These are phyloP conservation scores for Boletellus ananas DNA, from an alignment of 768 basidiomycete species.

Conservation along the genomic window DNA sequence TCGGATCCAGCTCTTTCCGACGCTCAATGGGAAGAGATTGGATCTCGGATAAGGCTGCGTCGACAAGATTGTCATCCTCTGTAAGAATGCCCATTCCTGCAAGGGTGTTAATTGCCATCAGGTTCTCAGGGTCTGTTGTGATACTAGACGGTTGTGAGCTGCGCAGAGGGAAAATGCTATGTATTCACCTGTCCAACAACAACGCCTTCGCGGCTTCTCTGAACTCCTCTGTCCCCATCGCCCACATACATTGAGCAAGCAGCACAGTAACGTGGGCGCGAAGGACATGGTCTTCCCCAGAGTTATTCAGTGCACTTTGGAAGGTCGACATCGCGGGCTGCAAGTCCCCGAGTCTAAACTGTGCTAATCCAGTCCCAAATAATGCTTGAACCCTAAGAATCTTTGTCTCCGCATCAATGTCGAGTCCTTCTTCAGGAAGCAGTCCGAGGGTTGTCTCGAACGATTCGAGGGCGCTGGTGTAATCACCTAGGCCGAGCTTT, in stretches of 20 bases:
- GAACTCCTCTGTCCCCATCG: slow-evolving; percentile 68
- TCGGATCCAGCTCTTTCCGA: slow-evolving; percentile 63
- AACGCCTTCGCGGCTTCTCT: slow-evolving; percentile 73
- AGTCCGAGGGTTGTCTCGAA: slow-evolving; percentile 74
- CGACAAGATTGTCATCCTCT: slow-evolving; percentile 71
- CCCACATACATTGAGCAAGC: slow-evolving; percentile 87
- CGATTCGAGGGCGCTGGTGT: slow-evolving; percentile 57
- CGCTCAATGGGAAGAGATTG: slow-evolving; percentile 63
- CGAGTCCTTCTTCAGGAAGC: slow-evolving; percentile 46
- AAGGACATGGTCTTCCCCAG: slow-evolving; percentile 44
- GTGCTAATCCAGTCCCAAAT: slow-evolving; percentile 70
- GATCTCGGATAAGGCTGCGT: slow-evolving; percentile 84
- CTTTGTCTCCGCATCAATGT: slow-evolving; percentile 31
- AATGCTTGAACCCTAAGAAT: slow-evolving; percentile 58
- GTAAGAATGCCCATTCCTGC: slow-evolving; percentile 89
- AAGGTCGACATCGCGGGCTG: slow-evolving; percentile 62
- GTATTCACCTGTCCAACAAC: slow-evolving; percentile 74
- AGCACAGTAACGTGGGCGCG: slow-evolving; percentile 70
- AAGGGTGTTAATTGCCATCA: slow-evolving; percentile 76
- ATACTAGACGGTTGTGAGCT: slow-evolving; percentile 49
- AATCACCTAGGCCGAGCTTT: slow-evolving; percentile 56
- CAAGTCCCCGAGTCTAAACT: slow-evolving; percentile 60
- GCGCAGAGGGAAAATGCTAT: neutral
- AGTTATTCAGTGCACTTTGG: slow-evolving; percentile 60
- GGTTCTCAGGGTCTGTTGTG: slow-evolving; percentile 69